Evolutionary conservation across 257 asterid species (phyloP), one percentile per base, ranked within the genome.

Genomic region (Avicennia marina): DNA sequence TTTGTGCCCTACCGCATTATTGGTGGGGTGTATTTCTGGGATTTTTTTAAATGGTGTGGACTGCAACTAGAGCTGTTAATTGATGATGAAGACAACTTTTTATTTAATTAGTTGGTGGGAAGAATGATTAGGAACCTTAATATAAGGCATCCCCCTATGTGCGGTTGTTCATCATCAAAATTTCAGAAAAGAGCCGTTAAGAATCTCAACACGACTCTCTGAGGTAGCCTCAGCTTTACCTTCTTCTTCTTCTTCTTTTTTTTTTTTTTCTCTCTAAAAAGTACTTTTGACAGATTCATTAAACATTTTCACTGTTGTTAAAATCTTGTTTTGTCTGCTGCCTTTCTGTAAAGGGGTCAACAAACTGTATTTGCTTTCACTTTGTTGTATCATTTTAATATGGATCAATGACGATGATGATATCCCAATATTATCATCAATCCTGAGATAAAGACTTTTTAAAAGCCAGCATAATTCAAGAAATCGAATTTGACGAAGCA

Each of bases 71-170:
- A 54, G 77, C 58, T 67, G 70, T 72, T 73, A 42, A 73, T 66
- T 80, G 78, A 64, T 74, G 75, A 72, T 68, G 62, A 71, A 49
- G 50, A 56, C 39, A 53, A 40, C 57, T 51, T 66, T 61, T 53
- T 64, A 61, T 62, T 67, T 31, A 15, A 32, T 49, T 61, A 72
- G 83, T 72, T 69, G 87, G 87, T 82, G 86, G 81, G 73, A 60
- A 59, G 71, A 80, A 76, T 80, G 75, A 80, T 76, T 78, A 70
- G 65, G 53, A 63, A 63, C 72, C 75, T 34, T 63, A 67, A 65
- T 66, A 70, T 62, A 33, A 53, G 61, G 60, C 73, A 62, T 75
- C 57, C 66, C 20, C 25, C n/a, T n/a, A n/a, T 46, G 13, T 48
- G 53, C 77, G 59, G 68, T 16, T 53, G 44, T 59, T 64, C 18